Percentiles rank a stretch among this genome's conserved stretches.
These are phyloP conservation scores for Boletellus ananiceps DNA, from an alignment of 768 basidiomycete species.

Conservation along the genomic window DNA sequence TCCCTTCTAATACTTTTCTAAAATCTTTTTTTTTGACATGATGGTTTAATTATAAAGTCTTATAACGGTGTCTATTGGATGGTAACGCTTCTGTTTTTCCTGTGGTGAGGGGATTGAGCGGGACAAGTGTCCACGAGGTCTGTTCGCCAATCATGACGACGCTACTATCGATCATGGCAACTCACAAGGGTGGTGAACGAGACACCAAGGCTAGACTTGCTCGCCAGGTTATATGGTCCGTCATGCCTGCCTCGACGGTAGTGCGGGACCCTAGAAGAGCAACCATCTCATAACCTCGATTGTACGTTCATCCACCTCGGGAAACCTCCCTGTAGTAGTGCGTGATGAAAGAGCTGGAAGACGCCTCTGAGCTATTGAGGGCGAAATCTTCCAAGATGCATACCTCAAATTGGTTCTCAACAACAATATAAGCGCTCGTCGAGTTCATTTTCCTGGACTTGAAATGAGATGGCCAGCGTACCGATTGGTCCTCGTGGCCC, in stretches of 20 bases:
- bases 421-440: constrained; percentile 59
- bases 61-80: too few species aligned
- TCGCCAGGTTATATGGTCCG: constrained; percentile 75
- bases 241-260: constrained; percentile 71
- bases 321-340: constrained; percentile 56
- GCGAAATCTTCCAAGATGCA: not conserved
- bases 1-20: too few species aligned
- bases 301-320: not conserved
- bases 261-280: constrained; percentile 73
- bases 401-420: constrained; percentile 36
- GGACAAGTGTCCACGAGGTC: constrained; percentile 25
- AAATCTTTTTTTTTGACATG: too few species aligned
- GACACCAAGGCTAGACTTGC: constrained; percentile 62
- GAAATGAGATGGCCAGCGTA: constrained; percentile 2
- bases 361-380: constrained; percentile 21
- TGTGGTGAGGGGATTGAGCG: too few species aligned
- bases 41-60: too few species aligned
- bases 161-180: not conserved
- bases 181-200: constrained; percentile 56
- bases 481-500: constrained; percentile 31
- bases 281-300: constrained; percentile 34
- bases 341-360: constrained; percentile 54
- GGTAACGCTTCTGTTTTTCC: too few species aligned
- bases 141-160: not conserved
- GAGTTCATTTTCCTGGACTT: constrained; percentile 51